Evolutionary conservation across 108 stramenopile genomes (phyloP).

Genomic region (Nitzschia sp.): DNA sequence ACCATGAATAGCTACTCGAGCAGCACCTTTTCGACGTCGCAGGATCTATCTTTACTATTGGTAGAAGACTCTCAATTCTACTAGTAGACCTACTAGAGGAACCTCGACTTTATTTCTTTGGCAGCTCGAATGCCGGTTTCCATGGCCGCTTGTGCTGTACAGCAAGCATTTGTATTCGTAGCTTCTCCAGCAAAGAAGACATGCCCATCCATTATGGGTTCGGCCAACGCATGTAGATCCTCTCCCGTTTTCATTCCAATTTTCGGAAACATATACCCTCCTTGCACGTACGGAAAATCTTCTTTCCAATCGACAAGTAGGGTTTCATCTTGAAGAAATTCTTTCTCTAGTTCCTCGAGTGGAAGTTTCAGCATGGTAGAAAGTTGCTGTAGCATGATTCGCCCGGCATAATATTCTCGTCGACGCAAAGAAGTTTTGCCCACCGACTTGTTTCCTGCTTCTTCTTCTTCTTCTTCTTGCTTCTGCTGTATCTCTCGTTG

Average conservation of each 20-base stretch:
- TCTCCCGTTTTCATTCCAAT: slow-evolving; percentile 22
- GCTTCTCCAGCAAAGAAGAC: slow-evolving; percentile 55
- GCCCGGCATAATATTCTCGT: slow-evolving; percentile 1
- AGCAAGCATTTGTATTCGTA: slow-evolving; percentile 44
- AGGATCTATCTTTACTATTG: no score
- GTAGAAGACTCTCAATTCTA: no score
- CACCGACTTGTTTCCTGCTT: not conserved
- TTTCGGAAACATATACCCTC: slow-evolving; percentile 45
- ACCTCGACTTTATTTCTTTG: slow-evolving; percentile 1
- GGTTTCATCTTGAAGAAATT: not conserved
- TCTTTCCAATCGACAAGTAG: slow-evolving; percentile 30
- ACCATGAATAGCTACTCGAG: no score
- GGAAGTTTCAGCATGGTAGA: slow-evolving; percentile 19
- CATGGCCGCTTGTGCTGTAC: slow-evolving; percentile 53
- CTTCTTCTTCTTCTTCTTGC: not conserved
- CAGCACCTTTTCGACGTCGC: no score
- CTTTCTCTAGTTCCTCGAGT: not conserved
- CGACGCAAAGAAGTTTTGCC: not conserved
- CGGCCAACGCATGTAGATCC: slow-evolving; percentile 29
- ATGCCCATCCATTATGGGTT: slow-evolving; percentile 7
- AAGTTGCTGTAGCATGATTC: slow-evolving; percentile 23
- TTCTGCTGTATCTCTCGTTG: no score
- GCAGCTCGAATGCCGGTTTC: slow-evolving; percentile 47
- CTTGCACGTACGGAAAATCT: slow-evolving; percentile 5
- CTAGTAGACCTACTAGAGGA: not conserved